Base-by-base conservation (phyloP, 257 asterid genomes). In the Ehretia macrophylla region DNA sequence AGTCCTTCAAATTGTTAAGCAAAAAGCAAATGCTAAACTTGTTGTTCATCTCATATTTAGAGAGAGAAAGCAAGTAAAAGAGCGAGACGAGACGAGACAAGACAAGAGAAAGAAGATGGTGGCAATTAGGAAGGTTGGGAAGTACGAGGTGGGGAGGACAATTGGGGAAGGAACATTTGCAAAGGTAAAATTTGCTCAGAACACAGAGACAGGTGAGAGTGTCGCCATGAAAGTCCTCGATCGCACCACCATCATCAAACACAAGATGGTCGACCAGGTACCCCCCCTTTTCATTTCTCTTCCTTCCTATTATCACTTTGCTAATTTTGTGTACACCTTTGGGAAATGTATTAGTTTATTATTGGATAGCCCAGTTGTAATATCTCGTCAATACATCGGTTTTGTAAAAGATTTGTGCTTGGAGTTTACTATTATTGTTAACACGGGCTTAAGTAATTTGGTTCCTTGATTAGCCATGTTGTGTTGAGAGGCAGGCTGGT, bases 191-290 rank as follows among this genome's bases (percentile, higher is more conserved):
- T 92, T 92, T 62, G 99, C 97, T 3, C 99, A 92, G 73, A 92
- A 92, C 56, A 92, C 97, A 9, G 99, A 92, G 76, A 88, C 96
- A 0, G 99, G 99, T 42, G 96, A 93, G 69, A 93, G 99, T 55
- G 99, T 93, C 32, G 99, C 99, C 62, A 93, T 93, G 99, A 93
- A 93, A 74, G 83, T 88, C 49, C 96, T 93, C 68, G 97, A 93
- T 83, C 96, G 99, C 51, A 77, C 85, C 74, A 85, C 96, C 72
- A 89, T 89, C 65, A 93, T 93, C 72, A 89, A 86, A 81, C 97
- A 89, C 82, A 89, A 83, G 88, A 89, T 89, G 99, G 88, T 82
- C 62, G 97, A 93, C 45, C 99, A 93, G 99, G 97, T 81, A 9
- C 37, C 9, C 37, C n/a, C n/a, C n/a, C 23, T 27, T 54, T 58